These are phyloP conservation scores for Pyrenochaeta sp. DNA, from an alignment of 2,329 filamentous ascomycete genomes.

Conservation along the genomic window DNA sequence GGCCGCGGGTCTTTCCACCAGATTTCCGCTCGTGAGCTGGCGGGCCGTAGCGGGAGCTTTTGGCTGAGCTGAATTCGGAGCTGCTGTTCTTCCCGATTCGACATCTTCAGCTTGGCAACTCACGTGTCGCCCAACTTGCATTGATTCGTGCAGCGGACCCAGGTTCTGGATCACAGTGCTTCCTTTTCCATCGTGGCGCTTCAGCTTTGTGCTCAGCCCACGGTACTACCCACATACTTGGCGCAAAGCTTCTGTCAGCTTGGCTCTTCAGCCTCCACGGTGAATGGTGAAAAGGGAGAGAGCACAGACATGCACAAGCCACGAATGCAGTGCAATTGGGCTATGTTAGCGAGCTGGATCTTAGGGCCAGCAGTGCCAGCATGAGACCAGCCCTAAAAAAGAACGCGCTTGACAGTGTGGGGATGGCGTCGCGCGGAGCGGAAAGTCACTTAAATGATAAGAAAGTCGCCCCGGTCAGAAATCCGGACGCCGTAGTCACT, in stretches of 20 bases:
- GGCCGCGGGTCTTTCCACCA: not conserved
- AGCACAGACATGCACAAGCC: conserved; percentile 16
- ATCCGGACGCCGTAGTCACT: not conserved
- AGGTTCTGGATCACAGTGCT: conserved; percentile 3
- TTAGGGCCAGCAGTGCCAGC: conserved; percentile 5
- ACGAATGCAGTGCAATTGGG: conserved; percentile 16
- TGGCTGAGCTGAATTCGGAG: not conserved
- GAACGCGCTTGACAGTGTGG: conserved; percentile 10
- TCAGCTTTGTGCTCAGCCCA: conserved; percentile 3
- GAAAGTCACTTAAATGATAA: conserved; percentile 9
- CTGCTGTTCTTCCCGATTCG: not conserved
- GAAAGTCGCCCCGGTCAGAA: conserved; percentile 6
- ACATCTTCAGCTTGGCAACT: not conserved
- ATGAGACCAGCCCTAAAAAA: conserved; percentile 14
- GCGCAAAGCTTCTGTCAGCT: conserved; percentile 16
- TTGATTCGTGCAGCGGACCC: conserved; percentile 2
- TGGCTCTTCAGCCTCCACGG: conserved; percentile 9
- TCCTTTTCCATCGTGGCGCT: conserved; percentile 2
- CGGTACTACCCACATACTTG: not conserved
- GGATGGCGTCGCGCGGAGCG: conserved; percentile 1
- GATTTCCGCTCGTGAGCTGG: not conserved
- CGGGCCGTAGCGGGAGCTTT: conserved; percentile 1
- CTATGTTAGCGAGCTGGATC: conserved; percentile 8
- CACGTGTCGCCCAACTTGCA: conserved; percentile 5
- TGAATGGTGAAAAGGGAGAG: conserved; percentile 5